Evolutionary conservation across 305 asterid species (phyloP).

Genomic region (Fraxinus xanthoxyloides): DNA sequence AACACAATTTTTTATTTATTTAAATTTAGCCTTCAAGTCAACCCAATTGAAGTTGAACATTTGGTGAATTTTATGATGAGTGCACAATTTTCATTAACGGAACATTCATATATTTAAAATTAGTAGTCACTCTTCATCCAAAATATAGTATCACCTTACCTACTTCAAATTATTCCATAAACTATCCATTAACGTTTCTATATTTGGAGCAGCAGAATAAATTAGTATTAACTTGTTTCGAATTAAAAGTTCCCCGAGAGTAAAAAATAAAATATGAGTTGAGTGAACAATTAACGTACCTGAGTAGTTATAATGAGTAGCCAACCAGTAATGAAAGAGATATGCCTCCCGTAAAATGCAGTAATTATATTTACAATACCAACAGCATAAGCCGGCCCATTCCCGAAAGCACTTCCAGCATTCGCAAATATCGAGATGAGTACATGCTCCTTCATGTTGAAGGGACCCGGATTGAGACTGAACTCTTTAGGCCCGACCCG

Average conservation of each 20-base stretch:
- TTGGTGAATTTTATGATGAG: not conserved
- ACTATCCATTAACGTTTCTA: not conserved
- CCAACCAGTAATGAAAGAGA: constrained; percentile 45
- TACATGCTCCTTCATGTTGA: constrained; percentile 66
- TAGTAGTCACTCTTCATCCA: not conserved
- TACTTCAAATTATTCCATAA: not conserved
- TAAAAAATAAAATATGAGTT: not conserved
- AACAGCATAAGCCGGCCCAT: constrained; percentile 49
- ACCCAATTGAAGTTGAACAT: not conserved
- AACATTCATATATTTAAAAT: not conserved
- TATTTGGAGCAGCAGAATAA: not conserved
- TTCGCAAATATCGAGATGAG: constrained; percentile 58
- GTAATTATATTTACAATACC: constrained; percentile 39
- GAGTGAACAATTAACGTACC: constrained; percentile 22
- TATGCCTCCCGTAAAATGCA: constrained; percentile 36
- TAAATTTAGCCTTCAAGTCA: not conserved
- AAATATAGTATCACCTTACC: not conserved
- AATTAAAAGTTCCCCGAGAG: not conserved
- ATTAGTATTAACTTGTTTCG: not conserved
- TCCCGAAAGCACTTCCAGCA: constrained; percentile 44
- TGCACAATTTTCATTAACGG: not conserved
- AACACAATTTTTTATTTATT: not conserved
- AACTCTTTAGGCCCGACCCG: constrained; percentile 28
- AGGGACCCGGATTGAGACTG: constrained; percentile 63
- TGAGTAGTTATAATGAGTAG: constrained; percentile 51